Evolutionary conservation across 306 rosid species (phyloP).

Genomic region (Cicer cuneatum): DNA sequence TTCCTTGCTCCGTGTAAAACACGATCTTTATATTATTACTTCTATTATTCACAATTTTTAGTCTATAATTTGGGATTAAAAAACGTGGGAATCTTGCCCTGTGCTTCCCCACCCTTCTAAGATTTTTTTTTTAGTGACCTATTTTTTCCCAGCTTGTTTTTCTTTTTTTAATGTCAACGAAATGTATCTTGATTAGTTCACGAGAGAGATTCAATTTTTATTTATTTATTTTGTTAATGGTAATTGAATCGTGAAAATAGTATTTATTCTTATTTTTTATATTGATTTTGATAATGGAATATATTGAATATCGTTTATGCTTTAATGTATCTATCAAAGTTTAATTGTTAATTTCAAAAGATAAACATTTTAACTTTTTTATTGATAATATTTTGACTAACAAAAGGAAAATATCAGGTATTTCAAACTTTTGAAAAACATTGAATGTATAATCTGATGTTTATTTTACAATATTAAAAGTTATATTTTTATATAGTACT

Average conservation of each 20-base stretch:
- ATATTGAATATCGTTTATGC: background rate
- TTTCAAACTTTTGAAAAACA: background rate
- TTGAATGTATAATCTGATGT: no score
- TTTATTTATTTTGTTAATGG: background rate
- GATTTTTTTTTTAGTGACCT: background rate
- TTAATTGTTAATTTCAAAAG: background rate
- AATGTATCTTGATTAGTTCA: conserved; percentile 13
- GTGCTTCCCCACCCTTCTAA: background rate
- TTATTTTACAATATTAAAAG: background rate
- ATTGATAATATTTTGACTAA: background rate
- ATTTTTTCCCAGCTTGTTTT: conserved; percentile 24
- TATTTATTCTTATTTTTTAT: background rate
- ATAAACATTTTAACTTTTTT: background rate
- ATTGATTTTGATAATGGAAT: no score
- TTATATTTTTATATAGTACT: background rate
- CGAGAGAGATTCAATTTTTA: background rate
- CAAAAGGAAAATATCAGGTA: background rate
- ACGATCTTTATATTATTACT: conserved; percentile 21
- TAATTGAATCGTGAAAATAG: background rate
- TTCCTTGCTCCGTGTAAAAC: conserved; percentile 40
- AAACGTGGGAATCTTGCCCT: conserved; percentile 18
- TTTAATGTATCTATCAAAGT: background rate
- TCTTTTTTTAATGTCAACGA: conserved; percentile 34
- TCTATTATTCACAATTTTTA: background rate
- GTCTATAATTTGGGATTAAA: background rate